Evolutionary conservation across 2,329 filamentous ascomycete genomes (phyloP).

Genomic region (Diplodia intermedia): DNA sequence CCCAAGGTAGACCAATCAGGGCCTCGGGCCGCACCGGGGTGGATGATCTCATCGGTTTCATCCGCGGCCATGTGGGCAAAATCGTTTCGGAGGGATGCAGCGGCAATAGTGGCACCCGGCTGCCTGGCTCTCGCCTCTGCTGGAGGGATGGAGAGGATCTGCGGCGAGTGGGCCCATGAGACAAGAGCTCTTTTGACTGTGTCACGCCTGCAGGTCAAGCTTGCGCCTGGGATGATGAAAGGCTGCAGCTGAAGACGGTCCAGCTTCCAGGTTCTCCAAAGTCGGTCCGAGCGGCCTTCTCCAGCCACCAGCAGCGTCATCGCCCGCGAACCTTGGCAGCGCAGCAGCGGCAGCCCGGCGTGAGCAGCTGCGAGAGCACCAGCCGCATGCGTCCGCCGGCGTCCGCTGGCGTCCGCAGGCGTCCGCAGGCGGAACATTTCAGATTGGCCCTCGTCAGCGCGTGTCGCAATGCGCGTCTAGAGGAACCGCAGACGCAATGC

Average conservation of each 20-base stretch:
- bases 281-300: conserved; percentile 23
- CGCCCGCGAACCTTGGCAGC: not conserved
- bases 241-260: conserved; percentile 8
- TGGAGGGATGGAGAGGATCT: not conserved
- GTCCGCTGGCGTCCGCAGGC: not conserved
- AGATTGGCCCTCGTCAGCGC: conserved; percentile 19
- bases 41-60: not conserved
- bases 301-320: conserved; percentile 23
- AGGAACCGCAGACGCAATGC: conserved; percentile 29
- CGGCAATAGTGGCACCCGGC: not conserved
- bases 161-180: not conserved
- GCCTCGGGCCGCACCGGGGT: not conserved
- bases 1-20: not conserved
- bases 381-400: conserved; percentile 10
- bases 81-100: not conserved
- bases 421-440: conserved; percentile 21
- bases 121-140: not conserved
- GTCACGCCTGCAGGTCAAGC: not conserved
- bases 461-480: conserved; percentile 17
- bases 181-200: not conserved
- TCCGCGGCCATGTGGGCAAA: not conserved
- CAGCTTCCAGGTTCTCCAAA: conserved; percentile 4
- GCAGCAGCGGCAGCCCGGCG: not conserved
- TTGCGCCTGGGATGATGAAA: conserved; percentile 24
- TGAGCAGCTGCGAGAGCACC: too few species aligned